These are phyloP conservation scores for Dictyostelium firmibasis DNA, from an alignment of 78 protist species.

Conservation along the genomic window DNA sequence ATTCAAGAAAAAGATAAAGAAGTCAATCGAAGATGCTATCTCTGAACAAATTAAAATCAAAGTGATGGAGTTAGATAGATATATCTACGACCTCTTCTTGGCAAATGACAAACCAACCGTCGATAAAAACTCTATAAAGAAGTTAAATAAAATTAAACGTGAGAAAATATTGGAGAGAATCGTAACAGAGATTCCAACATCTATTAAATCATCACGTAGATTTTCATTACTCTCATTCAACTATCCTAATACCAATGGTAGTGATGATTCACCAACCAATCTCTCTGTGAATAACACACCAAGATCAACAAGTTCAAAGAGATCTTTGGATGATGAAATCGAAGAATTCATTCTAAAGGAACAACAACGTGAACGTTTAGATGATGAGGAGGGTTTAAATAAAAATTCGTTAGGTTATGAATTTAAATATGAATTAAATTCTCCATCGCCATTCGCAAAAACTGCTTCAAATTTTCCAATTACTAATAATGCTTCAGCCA, in stretches of 20 bases:
- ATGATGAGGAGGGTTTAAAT: neutral
- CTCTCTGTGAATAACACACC: neutral
- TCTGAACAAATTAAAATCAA: neutral
- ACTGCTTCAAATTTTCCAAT: neutral
- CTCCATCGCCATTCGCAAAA: neutral
- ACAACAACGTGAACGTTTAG: constrained; percentile 14
- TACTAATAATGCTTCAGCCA: neutral
- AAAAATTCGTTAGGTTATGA: neutral
- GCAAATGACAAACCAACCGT: neutral
- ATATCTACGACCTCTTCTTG: neutral
- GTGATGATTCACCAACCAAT: neutral
- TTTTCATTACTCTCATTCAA: constrained; percentile 5
- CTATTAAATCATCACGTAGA: constrained; percentile 25
- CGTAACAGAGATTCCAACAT: constrained; percentile 22
- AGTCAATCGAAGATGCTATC: constrained; percentile 26
- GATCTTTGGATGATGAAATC: neutral
- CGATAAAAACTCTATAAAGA: neutral
- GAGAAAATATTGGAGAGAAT: constrained; percentile 70
- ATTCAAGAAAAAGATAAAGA: constrained; percentile 45
- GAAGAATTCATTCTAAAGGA: neutral
- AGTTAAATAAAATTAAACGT: constrained; percentile 2
- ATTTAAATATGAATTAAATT: neutral
- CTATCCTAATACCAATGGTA: neutral
- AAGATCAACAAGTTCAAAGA: neutral
- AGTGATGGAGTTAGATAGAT: neutral